Base-by-base conservation (phyloP, 1,139 yeast genomes). In the Lodderomyces pseudojiufengensis region DNA sequence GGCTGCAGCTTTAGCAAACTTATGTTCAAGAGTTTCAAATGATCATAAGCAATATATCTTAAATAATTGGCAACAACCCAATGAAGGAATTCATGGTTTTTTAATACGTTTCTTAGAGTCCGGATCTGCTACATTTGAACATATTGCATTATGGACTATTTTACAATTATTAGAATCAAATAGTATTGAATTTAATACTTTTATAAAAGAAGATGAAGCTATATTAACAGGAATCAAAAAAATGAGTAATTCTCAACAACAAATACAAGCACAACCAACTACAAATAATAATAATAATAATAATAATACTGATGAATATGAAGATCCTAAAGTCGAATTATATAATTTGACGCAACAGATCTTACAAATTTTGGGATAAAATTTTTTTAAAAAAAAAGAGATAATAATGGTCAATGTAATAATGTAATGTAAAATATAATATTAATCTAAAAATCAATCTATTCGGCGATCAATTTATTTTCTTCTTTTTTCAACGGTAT, bases 131-230 rank as follows among this genome's bases (percentile, higher is more conserved):
- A 92, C 97, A 0, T 94, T 92, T 61, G 97, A 92, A 63, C 98
- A 92, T 58, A 92, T 92, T 61, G 97, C 98, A 1, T 76, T 90
- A 43, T 92, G 99, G 99, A 90, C 97, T 35, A 84, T 90, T 47
- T 72, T 90, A 50, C 98, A 92, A 64, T 73, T 92, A 46, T 73
- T 94, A 46, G 99, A 92, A 63, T 81, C 95, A 39, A 87, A 84
- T 52, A 86, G 88, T 54, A 63, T 65, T 35, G 84, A 84, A 41
- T 77, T 92, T 37, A 76, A 78, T 43, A 65, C 73, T 8, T 67
- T 78, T 50, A 78, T 84, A 32, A 81, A 81, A 53, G 77, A 67
- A 38, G 77, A 79, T 52, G 73, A 68, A 44, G 65, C 76, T n/a
- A 73, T 79, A 13, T 68, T 78, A 36, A 62, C 69, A 22, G 78